Evolutionary conservation across 225 moss, liverwort and hornwort genomes (phyloP), one percentile per base, ranked within the genome.

Genomic region (Physcomitrellopsis africana): DNA sequence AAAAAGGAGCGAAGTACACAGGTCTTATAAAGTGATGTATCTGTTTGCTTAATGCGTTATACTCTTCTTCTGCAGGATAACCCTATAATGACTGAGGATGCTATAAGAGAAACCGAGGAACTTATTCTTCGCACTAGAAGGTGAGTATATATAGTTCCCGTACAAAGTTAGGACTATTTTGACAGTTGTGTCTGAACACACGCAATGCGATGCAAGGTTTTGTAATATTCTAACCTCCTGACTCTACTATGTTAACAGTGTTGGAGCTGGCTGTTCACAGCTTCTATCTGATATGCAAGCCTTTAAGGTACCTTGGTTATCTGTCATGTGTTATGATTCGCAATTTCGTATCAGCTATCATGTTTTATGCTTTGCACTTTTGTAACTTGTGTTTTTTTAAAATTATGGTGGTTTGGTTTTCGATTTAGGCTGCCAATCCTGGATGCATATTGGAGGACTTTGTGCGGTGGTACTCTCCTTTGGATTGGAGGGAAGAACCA

Each of bases 211-310:
- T 44, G 1, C 7, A 45, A 76, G 72, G 27, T 14, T 68, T 51
- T 72, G 58, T 63, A 72, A 51, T 52, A 20, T 62, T 45, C 32
- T 76, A 68, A 81, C 53, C 41, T 67, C 59, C 69, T 68, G 51
- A 60, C 23, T 67, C 77, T 29, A 49, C 46, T 20, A 72, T 68
- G 32, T 37, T 37, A 81, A 83, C 82, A 92, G 96, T 88, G 92
- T 96, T 73, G 96, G 96, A 51, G 96, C 96, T 68, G 96, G 96
- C 72, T 96, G 96, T 68, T 96, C 96, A 60, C 96, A 96, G 76
- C 96, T 96, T 76, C 86, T 96, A 51, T 96, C 96, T 48, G 96
- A 96, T 73, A 96, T 96, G 96, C 96, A 96, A 78, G 93, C 96
- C 32, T 96, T 96, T 70, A 93, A 96, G 89, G 92, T 90, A 78